Conservation (phyloP, 2,329 filamentous ascomycete species). For the Metarhizium brunneum region DNA sequence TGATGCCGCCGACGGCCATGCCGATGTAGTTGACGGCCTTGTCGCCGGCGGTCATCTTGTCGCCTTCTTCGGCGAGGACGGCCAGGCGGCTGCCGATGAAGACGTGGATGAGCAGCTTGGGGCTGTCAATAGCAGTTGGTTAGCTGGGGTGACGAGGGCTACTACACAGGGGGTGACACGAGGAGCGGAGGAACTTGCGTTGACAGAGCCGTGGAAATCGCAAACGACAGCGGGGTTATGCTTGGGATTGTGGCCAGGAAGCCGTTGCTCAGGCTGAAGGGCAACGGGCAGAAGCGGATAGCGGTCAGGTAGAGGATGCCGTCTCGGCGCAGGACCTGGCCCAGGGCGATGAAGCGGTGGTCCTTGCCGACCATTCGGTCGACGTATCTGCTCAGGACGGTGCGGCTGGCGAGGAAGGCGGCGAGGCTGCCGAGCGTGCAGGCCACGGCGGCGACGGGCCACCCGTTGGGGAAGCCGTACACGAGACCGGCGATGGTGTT, state of each 20-base stretch:
- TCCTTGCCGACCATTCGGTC: conserved; percentile 72
- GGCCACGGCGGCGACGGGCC: conserved; percentile 73
- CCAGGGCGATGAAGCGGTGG: conserved; percentile 78
- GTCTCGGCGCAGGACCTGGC: conserved; percentile 81
- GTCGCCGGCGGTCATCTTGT: conserved; percentile 69
- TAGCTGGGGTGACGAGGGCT: too few relatives aligned
- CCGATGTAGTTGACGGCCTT: conserved; percentile 77
- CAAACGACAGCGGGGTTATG: conserved; percentile 67
- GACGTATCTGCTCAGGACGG: conserved; percentile 70
- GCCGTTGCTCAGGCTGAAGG: conserved; percentile 88
- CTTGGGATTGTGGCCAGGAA: conserved; percentile 91
- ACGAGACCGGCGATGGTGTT: conserved; percentile 45
- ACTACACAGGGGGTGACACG: neutral
- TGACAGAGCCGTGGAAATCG: conserved; percentile 71
- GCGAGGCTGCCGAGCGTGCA: conserved; percentile 69
- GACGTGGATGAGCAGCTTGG: conserved; percentile 84
- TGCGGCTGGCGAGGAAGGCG: conserved; percentile 73
- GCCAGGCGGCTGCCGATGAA: conserved; percentile 85
- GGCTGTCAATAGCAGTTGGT: conserved; percentile 29
- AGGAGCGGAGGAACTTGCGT: conserved; percentile 28
- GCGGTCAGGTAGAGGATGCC: conserved; percentile 82
- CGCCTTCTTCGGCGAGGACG: conserved; percentile 70
- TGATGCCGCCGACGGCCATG: conserved; percentile 60
- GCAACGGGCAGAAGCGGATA: conserved; percentile 85
- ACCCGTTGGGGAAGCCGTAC: conserved; percentile 53